A percentile compares a stretch with the other conserved stretches of the same genome.
phyloP scores from a whole-genome alignment of 1,284 basidiomycete species.

The Boletus calvinii region DNA sequence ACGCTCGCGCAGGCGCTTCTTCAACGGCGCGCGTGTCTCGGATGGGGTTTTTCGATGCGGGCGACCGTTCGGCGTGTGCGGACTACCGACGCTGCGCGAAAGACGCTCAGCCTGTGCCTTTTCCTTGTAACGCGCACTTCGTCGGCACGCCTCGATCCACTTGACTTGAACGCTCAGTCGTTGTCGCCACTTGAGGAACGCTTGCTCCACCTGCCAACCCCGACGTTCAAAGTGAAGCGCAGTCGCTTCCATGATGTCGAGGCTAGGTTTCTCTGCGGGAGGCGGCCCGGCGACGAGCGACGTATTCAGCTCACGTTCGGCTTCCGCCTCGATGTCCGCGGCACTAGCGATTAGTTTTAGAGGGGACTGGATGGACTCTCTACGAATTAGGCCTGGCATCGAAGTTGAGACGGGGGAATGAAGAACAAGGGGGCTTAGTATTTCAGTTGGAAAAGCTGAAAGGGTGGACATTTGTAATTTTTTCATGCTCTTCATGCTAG shows the following conservation, averaged over 20 bases:
- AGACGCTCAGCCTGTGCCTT: conserved; percentile 45
- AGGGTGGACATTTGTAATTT: conserved; percentile 33
- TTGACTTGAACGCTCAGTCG: conserved; percentile 43
- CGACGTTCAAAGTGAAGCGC: conserved; percentile 43
- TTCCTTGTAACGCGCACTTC: conserved; percentile 57
- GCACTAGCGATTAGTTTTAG: conserved; percentile 22
- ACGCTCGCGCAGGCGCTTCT: conserved; percentile 48
- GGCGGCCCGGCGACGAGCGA: conserved; percentile 2
- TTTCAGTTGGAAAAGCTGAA: conserved; percentile 36
- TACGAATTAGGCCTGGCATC: conserved; percentile 21
- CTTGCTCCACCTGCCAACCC: conserved; percentile 30
- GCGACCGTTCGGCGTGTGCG: conserved; percentile 1
- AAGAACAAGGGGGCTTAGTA: conserved; percentile 48
- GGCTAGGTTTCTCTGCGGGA: conserved; percentile 16
- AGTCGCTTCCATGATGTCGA: conserved; percentile 27
- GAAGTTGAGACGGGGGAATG: conserved; percentile 35
- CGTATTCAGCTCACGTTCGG: conserved; percentile 5
- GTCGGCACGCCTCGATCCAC: conserved; percentile 58
- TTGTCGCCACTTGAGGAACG: conserved; percentile 38
- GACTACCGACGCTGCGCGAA: conserved; percentile 27
- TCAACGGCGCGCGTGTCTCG: conserved; percentile 39
- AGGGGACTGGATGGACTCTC: conserved; percentile 30
- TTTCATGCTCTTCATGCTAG: conserved; percentile 10
- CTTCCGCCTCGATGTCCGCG: conserved; percentile 10
- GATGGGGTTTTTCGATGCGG: conserved; percentile 6